Evolutionary conservation across 768 basidiomycete species (phyloP), one percentile per base, ranked within the genome.

Genomic region (Boletus tomentosulus): DNA sequence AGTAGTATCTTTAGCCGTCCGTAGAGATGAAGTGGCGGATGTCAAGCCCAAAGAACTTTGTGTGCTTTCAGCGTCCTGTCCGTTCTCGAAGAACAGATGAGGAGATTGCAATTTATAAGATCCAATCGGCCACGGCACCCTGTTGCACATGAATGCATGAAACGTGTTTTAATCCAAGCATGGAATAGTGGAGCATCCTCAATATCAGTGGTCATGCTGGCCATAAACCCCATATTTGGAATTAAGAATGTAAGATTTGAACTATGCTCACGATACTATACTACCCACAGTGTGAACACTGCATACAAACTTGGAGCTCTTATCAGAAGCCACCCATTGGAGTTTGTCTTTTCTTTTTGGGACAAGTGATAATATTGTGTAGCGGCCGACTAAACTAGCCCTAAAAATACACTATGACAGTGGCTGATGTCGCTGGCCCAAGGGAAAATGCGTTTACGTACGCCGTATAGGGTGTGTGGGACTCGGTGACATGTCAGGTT

Each of bases 71-170:
- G 51, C 35, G 15, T 52, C 52, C 15, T 48, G 55, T 16, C 43
- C 58, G 0, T 38, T 44, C 31, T 38, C 52, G 19, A 62, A 27
- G 39, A 48, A 41, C 24, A 51, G 33, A 55, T 50, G 38, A 64
- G 55, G 47, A 57, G 51, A 16, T 64, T 48, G 43, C 63, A 59
- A 12, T 55, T 45, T 39, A 53, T 46, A 6, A 65, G 49, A 46
- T 51, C 48, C 11, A 65, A n/a, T n/a, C n/a, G n/a, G n/a, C n/a
- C n/a, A n/a, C 19, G 5, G 51, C 53, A 51, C 57, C 55, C 63
- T 65, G 31, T 52, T 5, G 16, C 4, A 22, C 27, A 27, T 30
- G 30, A 58, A 50, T n/a, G n/a, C n/a, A n/a, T n/a, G n/a, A n/a
- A n/a, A 41, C 46, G 3, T 2, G 48, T 50, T 37, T 50, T 41